Evolutionary conservation across 2,329 filamentous ascomycete species (phyloP).

Genomic region (Monosporascus sp.): DNA sequence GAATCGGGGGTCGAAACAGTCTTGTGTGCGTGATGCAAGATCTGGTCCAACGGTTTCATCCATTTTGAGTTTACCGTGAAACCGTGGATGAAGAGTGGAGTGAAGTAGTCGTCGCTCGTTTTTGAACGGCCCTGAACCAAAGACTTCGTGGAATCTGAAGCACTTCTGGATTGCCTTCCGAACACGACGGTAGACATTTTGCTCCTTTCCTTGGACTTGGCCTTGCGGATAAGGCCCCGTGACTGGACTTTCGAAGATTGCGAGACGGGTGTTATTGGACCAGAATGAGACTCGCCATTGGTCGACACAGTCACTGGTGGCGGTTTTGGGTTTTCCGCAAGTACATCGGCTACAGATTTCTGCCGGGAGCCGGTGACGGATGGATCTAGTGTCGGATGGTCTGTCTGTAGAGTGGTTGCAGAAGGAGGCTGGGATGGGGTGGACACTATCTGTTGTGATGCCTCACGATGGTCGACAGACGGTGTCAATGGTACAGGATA

Average conservation of each 20-base stretch:
- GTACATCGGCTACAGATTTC: constrained; percentile 27
- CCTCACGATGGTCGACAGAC: constrained; percentile 1
- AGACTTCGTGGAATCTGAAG: constrained; percentile 39
- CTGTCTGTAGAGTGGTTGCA: background rate
- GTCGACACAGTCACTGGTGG: constrained; percentile 3
- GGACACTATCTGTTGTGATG: background rate
- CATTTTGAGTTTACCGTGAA: constrained; percentile 51
- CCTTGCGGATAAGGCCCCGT: constrained; percentile 37
- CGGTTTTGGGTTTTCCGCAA: constrained; percentile 17
- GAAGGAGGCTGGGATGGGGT: background rate
- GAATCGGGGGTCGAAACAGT: constrained; percentile 83
- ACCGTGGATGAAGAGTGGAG: constrained; percentile 55
- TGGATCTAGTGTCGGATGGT: constrained; percentile 19
- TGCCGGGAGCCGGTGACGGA: constrained; percentile 22
- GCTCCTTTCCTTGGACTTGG: constrained; percentile 55
- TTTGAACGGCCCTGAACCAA: constrained; percentile 36
- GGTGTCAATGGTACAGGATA: constrained; percentile 3
- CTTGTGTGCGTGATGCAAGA: constrained; percentile 81
- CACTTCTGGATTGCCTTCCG: constrained; percentile 56
- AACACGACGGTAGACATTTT: constrained; percentile 74
- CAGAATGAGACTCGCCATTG: constrained; percentile 14
- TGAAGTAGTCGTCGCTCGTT: constrained; percentile 56
- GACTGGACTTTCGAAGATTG: constrained; percentile 21
- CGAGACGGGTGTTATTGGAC: constrained; percentile 24
- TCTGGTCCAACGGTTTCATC: constrained; percentile 61